Evolutionary conservation across 768 basidiomycete species (phyloP).

Genomic region (Panaeolus papilionaceus): DNA sequence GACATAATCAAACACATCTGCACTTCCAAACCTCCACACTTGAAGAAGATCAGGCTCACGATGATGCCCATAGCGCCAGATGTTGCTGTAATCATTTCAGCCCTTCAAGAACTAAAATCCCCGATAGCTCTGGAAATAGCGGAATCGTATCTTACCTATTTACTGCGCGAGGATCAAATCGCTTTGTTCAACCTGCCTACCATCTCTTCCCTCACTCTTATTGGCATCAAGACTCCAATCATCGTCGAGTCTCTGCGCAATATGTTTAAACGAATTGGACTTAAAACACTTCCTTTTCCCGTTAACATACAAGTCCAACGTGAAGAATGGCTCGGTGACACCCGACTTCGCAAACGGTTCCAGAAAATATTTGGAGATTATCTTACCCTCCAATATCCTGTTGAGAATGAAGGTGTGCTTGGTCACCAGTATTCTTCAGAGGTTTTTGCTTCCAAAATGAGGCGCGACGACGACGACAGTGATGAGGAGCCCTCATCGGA

Average conservation of each 20-base stretch:
- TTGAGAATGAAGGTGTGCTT: background rate
- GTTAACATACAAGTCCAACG: background rate
- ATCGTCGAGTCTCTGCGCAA: background rate
- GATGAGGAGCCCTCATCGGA: background rate
- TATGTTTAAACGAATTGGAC: background rate
- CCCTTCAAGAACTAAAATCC: background rate
- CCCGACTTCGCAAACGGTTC: background rate
- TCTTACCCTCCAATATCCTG: background rate
- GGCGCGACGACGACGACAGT: background rate
- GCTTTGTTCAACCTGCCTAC: background rate
- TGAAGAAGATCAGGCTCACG: slow-evolving; percentile 24
- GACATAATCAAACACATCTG: background rate
- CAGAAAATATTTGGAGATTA: background rate
- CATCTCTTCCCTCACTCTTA: background rate
- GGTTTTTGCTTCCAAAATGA: background rate
- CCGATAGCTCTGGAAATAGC: background rate
- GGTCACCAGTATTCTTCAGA: background rate
- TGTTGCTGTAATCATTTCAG: background rate
- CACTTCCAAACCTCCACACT: slow-evolving; percentile 1
- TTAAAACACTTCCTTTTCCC: background rate
- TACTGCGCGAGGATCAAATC: background rate
- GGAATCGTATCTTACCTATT: background rate
- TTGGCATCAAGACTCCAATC: background rate
- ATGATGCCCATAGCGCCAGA: background rate
- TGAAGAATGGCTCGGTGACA: background rate